Base-by-base conservation (phyloP, 1,139 yeast species). In the Candida tropicalis region DNA sequence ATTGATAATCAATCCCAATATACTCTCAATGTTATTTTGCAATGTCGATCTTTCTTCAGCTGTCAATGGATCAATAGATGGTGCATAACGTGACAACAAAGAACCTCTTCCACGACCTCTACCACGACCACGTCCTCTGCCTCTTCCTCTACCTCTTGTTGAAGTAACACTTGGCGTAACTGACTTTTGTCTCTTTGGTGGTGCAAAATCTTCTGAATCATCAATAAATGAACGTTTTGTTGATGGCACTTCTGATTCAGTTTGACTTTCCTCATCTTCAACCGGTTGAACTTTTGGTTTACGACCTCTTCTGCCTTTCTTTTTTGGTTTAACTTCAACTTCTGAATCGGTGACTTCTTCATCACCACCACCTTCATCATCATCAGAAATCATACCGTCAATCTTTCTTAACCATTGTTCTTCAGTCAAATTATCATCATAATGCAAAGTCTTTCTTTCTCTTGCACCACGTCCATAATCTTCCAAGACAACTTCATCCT, bases 321-420 rank as follows among this genome's bases (percentile, higher is more conserved):
- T 53, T 42, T 56, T 63, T 6, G 60, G 59, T 43, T 53, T 63
- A 5, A 41, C 26, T 3, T 55, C 55, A 28, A 40, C 48, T 10
- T 57, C 66, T 5, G 54, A 56, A 31, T 66, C 70, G 32, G 61
- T 70, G 28, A 39, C 52, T 4, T 56, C 65, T 8, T 55, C 57
- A 18, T 66, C 71, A 31, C 58, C 58, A 33, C 25, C 40, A 15
- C 11, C 40, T 9, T 36, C 33, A 32, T 64, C 71, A 15, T 59
- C 62, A 35, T 69, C 76, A 2, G 74, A 68, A 2, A 65, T 59
- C 11, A 70, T 62, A 2, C 77, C 79, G 38, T 81, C 86, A 45
- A 81, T 78, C 51, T 79, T 79, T 55, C 67, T 73, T 47, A 86
- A 66, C 93, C 93, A 86, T 60, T 85, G 90, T 48, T 84, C 91